phyloP scores from a whole-genome alignment of 2,329 filamentous ascomycete genomes.

The Aspergillus intermedius region DNA sequence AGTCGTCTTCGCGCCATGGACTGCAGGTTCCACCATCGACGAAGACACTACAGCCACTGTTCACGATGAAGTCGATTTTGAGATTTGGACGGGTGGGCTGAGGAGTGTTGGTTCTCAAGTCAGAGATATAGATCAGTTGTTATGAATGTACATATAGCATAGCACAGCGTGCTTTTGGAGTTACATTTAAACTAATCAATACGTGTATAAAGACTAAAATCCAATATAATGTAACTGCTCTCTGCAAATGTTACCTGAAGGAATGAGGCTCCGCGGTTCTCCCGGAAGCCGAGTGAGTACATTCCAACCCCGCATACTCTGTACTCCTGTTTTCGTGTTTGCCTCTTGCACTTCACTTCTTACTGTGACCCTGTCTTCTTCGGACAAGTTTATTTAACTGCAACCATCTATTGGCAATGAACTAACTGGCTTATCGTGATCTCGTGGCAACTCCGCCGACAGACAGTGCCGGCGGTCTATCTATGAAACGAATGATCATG shows the following conservation, averaged over 20 bases:
- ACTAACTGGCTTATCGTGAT: not conserved
- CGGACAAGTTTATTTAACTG: not conserved
- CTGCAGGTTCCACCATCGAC: constrained; percentile 44
- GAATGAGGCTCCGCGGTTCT: no score
- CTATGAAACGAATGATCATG: not conserved
- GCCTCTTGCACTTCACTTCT: not conserved
- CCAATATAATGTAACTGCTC: not conserved
- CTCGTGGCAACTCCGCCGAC: not conserved
- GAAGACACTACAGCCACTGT: not conserved
- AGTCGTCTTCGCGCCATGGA: constrained; percentile 82
- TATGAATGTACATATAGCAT: not conserved
- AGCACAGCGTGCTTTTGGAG: not conserved
- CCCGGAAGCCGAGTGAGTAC: not conserved
- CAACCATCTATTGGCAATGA: constrained; percentile 5
- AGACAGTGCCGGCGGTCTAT: not conserved
- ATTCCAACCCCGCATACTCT: not conserved
- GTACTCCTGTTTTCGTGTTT: not conserved
- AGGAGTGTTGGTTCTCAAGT: constrained; percentile 9
- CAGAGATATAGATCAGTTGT: no score
- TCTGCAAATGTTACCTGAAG: no score
- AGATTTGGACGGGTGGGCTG: constrained; percentile 62
- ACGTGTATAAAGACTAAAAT: not conserved
- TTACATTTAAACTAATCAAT: no score
- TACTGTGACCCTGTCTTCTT: not conserved
- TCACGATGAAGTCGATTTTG: constrained; percentile 55